A percentile compares a stretch with the other conserved stretches of the same genome.
Evolutionary conservation across 768 basidiomycete species (phyloP).

Genomic region (Leccinum imitatum): DNA sequence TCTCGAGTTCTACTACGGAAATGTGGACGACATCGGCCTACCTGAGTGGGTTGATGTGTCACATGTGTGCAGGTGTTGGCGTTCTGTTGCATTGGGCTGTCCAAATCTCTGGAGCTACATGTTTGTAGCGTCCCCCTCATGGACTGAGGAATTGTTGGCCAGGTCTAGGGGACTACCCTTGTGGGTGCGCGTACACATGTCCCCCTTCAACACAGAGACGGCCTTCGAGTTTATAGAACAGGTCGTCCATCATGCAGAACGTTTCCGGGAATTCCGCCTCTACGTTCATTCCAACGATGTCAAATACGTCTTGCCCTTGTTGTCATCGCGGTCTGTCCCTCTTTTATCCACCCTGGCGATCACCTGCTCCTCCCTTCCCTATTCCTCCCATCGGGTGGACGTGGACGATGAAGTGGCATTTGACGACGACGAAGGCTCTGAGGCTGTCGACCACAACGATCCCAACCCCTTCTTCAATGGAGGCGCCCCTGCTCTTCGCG

Average conservation of each 20-base stretch:
- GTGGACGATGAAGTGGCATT: not conserved
- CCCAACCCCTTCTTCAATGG: not conserved
- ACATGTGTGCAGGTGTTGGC: conserved; percentile 1
- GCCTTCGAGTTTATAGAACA: not conserved
- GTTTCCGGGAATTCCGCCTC: not conserved
- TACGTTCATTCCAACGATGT: not conserved
- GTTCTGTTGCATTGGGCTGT: not conserved
- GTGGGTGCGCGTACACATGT: not conserved
- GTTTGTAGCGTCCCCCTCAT: not conserved
- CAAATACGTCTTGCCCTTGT: not conserved
- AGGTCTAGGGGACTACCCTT: not conserved
- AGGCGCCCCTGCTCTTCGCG: not conserved
- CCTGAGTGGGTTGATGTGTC: not conserved
- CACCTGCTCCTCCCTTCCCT: not conserved
- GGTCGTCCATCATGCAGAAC: not conserved
- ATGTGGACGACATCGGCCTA: not conserved
- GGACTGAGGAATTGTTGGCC: not conserved
- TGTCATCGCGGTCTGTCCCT: not conserved
- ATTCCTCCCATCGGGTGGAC: not conserved
- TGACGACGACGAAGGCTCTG: not conserved
- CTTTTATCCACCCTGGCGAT: not conserved
- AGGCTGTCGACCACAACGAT: not conserved
- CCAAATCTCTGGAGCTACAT: conserved; percentile 1
- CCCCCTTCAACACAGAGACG: not conserved
- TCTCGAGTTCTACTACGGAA: not conserved